These are phyloP conservation scores for Monotropa hypopitys DNA, from an alignment of 179 eudicot species.

Conservation along the genomic window DNA sequence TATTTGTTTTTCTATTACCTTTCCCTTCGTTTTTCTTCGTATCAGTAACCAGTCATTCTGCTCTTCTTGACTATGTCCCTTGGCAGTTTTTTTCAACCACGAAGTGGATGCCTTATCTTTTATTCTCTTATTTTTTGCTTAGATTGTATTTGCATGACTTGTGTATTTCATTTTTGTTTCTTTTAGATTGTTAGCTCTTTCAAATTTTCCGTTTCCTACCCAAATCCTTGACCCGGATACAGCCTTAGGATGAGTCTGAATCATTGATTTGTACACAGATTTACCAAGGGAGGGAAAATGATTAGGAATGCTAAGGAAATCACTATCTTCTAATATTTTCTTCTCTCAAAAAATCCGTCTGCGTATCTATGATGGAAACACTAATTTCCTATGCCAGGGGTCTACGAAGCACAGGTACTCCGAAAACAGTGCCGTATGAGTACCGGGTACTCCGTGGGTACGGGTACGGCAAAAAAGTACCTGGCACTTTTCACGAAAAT, in stretches of 20 bases:
- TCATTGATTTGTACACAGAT: neutral
- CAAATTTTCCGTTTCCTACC: neutral
- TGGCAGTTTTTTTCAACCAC: neutral
- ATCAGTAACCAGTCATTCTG: neutral
- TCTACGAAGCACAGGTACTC: no score
- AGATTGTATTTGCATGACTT: neutral
- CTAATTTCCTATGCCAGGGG: neutral
- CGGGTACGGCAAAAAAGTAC: no score
- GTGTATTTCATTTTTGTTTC: neutral
- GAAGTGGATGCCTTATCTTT: neutral
- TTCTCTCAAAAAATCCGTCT: neutral
- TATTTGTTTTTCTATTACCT: neutral
- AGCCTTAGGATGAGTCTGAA: neutral
- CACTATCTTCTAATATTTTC: neutral
- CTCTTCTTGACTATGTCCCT: neutral
- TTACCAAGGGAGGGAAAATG: neutral
- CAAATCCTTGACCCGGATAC: neutral
- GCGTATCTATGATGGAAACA: neutral
- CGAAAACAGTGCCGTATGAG: no score
- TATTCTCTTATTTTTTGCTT: neutral
- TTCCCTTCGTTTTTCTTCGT: neutral
- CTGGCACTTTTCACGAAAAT: no score
- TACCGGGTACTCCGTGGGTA: no score
- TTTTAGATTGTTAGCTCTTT: neutral
- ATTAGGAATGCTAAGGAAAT: neutral